These are phyloP conservation scores for Sequoia sempervirens DNA, from an alignment of 75 land plant species.

Conservation along the genomic window DNA sequence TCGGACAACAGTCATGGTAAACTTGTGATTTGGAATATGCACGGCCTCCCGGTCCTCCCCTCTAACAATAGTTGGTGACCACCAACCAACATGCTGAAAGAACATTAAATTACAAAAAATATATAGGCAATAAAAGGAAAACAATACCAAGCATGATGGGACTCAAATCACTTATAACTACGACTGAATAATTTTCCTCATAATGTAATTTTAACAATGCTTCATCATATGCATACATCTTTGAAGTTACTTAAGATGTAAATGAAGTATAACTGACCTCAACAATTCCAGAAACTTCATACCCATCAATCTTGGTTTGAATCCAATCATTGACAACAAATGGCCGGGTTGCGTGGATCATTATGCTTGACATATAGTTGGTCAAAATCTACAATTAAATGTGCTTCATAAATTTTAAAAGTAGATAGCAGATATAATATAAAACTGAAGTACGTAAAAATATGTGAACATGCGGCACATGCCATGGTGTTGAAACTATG, in stretches of 20 bases:
- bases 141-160: not conserved
- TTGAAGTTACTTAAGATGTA: not conserved
- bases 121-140: not conserved
- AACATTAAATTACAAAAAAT: not conserved
- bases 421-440: not conserved
- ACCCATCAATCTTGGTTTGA: slow-evolving; percentile 95
- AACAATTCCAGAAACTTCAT: slow-evolving; percentile 96
- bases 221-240: not conserved
- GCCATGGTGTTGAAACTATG: not conserved
- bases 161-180: not conserved
- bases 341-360: slow-evolving; percentile 97
- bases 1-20: slow-evolving; percentile 90
- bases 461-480: not conserved
- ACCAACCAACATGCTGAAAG: slow-evolving; percentile 97
- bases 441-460: not conserved
- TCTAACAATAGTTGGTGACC: slow-evolving; percentile 93
- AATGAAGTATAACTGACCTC: slow-evolving; percentile 54
- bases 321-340: slow-evolving; percentile 96
- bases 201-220: not conserved
- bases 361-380: slow-evolving; percentile 87
- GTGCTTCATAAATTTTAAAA: not conserved
- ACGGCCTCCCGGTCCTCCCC: slow-evolving; percentile 97
- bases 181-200: not conserved
- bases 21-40: slow-evolving; percentile 94
- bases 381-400: slow-evolving; percentile 17